A percentile compares a stretch with the other conserved stretches of the same genome.
Evolutionary conservation across 2,329 filamentous ascomycete species (phyloP).

Genomic region (Gnomoniopsis sp.): DNA sequence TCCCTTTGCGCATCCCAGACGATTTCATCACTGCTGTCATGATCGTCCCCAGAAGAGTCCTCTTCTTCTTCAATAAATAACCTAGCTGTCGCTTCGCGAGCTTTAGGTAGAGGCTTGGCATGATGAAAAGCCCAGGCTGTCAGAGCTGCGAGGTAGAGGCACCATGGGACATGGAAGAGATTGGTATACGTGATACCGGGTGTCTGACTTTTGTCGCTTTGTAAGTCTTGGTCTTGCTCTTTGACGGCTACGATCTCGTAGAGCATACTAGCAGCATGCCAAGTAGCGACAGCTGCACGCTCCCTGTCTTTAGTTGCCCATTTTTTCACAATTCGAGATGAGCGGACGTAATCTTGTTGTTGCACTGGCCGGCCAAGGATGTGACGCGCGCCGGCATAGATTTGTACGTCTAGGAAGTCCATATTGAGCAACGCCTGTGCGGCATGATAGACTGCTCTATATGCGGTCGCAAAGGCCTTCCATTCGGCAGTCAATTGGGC

Average conservation of each 20-base stretch:
- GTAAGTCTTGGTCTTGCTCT: neutral
- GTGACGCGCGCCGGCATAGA: conserved; percentile 56
- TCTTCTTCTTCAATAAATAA: conserved; percentile 21
- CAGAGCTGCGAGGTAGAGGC: conserved; percentile 56
- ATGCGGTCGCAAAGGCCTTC: conserved; percentile 44
- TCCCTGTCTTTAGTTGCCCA: conserved; percentile 37
- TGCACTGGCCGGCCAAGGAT: conserved; percentile 56
- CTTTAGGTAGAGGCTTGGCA: conserved; percentile 21
- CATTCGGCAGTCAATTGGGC: conserved; percentile 33
- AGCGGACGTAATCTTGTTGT: conserved; percentile 46
- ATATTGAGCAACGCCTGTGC: conserved; percentile 54
- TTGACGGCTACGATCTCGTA: conserved; percentile 34
- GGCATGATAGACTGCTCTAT: conserved; percentile 55
- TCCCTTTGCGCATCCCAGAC: conserved; percentile 47
- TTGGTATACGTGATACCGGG: conserved; percentile 31
- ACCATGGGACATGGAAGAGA: conserved; percentile 61
- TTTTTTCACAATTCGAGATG: conserved; percentile 45
- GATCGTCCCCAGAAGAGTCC: neutral
- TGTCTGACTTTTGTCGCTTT: neutral
- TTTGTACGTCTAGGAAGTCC: conserved; percentile 59
- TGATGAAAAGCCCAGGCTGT: conserved; percentile 58
- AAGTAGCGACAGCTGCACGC: conserved; percentile 41
- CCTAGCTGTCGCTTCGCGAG: conserved; percentile 7
- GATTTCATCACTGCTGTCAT: conserved; percentile 37
- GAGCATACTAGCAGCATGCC: conserved; percentile 52